A percentile compares a stretch with the other conserved stretches of the same genome.
phyloP scores from a whole-genome alignment of 2,329 filamentous ascomycete species.

The Fusarium torreyae region DNA sequence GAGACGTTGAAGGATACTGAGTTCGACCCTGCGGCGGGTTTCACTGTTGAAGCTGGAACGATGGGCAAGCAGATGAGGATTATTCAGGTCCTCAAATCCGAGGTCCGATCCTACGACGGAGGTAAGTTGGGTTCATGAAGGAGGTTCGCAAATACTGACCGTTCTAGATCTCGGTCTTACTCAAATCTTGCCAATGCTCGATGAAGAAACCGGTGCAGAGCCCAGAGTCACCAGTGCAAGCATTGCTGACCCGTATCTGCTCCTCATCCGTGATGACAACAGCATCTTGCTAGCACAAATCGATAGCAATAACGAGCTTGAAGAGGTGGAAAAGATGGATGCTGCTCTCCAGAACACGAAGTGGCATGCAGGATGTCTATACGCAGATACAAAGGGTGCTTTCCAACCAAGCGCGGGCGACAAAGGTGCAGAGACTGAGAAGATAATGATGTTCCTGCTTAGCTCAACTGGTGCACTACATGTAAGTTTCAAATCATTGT shows the following conservation, averaged over 20 bases:
- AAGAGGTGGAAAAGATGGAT: conserved; percentile 80
- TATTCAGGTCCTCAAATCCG: conserved; percentile 88
- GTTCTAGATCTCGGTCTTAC: conserved; percentile 83
- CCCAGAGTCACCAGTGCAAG: conserved; percentile 84
- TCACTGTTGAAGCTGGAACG: conserved; percentile 87
- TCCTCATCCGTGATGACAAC: conserved; percentile 87
- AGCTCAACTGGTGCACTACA: conserved; percentile 81
- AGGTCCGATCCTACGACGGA: conserved; percentile 91
- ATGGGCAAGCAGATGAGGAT: conserved; percentile 86
- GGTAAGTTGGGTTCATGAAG: conserved; percentile 68
- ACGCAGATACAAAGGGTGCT: conserved; percentile 74
- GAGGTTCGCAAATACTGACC: conserved; percentile 35
- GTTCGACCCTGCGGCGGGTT: conserved; percentile 90
- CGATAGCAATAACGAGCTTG: conserved; percentile 83
- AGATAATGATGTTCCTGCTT: conserved; percentile 82
- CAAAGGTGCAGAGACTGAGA: conserved; percentile 58
- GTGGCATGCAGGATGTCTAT: conserved; percentile 89
- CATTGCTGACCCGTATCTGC: conserved; percentile 87
- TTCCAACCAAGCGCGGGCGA: conserved; percentile 63
- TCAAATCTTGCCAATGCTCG: conserved; percentile 93
- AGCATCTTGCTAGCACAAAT: conserved; percentile 85
- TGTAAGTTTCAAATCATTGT: conserved; percentile 65
- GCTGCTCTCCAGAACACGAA: conserved; percentile 71
- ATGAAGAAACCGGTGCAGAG: conserved; percentile 89
- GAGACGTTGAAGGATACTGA: conserved; percentile 86